Conservation (phyloP, 2,329 filamentous ascomycete genomes). For the Ampelomyces quisqualis region DNA sequence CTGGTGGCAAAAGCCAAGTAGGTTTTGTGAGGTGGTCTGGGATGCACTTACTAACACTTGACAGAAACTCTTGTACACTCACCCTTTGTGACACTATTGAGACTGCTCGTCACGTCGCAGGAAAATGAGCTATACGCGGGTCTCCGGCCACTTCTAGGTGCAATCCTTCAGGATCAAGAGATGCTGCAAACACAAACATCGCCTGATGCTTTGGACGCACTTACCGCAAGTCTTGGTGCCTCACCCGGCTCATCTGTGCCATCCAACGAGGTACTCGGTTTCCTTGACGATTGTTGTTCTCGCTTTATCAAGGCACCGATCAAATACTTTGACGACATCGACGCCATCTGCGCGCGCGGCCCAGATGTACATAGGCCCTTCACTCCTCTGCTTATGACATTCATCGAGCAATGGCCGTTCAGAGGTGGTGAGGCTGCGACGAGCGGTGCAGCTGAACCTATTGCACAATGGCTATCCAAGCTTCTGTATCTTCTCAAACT, state of each 20-base stretch:
- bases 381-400: slow-evolving; percentile 67
- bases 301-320: slow-evolving; percentile 75
- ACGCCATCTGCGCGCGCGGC: slow-evolving; percentile 48
- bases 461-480: slow-evolving; percentile 41
- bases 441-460: slow-evolving; percentile 25
- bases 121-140: slow-evolving; percentile 53
- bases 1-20: slow-evolving; percentile 77
- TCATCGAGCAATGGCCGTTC: slow-evolving; percentile 79
- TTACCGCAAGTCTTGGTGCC: slow-evolving; percentile 52
- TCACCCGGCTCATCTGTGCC: slow-evolving; percentile 34
- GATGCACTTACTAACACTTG: slow-evolving; percentile 9
- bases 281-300: slow-evolving; percentile 79
- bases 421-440: slow-evolving; percentile 35
- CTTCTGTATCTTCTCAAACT: slow-evolving; percentile 39
- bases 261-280: slow-evolving; percentile 58
- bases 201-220: slow-evolving; percentile 46
- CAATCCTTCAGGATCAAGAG: slow-evolving; percentile 65
- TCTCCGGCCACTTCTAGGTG: slow-evolving; percentile 58
- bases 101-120: slow-evolving; percentile 55
- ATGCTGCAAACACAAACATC: slow-evolving; percentile 57
- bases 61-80: slow-evolving; percentile 62
- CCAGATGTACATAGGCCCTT: slow-evolving; percentile 39
- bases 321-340: slow-evolving; percentile 75
- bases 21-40: slow-evolving; percentile 8
- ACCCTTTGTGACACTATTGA: slow-evolving; percentile 71